Evolutionary conservation across 306 rosid genomes (phyloP), one percentile per base, ranked within the genome.

Genomic region (Cicer bijugum): DNA sequence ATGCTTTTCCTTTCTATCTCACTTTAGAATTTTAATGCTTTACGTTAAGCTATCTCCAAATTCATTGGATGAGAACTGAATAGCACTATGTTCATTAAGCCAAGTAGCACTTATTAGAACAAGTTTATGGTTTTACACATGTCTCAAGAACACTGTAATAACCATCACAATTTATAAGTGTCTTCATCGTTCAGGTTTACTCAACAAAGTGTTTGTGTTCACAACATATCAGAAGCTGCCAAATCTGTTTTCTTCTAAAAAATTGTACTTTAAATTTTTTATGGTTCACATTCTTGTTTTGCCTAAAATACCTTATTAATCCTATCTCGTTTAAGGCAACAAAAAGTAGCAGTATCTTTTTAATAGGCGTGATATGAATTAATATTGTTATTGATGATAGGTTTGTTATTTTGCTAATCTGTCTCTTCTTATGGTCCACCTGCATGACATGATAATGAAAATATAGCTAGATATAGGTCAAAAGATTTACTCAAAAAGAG

Each of bases 51-150:
- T 74, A 58, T 69, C 77, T 17, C 35, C 48, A 69, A 51, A 47
- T 14, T 81, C 80, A 88, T 88, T 84, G 90, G 89, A 75, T 77
- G 75, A 64, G 83, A 83, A 84, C 83, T 84, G 80, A 75, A 74
- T 46, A 79, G 74, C 82, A 78, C 86, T 58, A 75, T 39, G 47
- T 62, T 42, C 84, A 85, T 52, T 80, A 75, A 57, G 83, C 61
- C 64, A 71, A 71, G 44, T 35, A 57, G 44, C 82, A 78, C 72
- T 82, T 44, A 72, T 68, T 15, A 61, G 76, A 81, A 74, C 19
- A 15, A 77, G 81, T 69, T 84, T 72, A 78, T 80, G 79, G 75
- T 67, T 44, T 82, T 77, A 85, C 84, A 85, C 75, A 80, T 80
- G 84, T 78, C 78, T 78, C 46, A 71, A 76, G 0, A 71, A 59